Evolutionary conservation across 208 protist genomes (phyloP).

Genomic region (Tritrichomonas musculus): DNA sequence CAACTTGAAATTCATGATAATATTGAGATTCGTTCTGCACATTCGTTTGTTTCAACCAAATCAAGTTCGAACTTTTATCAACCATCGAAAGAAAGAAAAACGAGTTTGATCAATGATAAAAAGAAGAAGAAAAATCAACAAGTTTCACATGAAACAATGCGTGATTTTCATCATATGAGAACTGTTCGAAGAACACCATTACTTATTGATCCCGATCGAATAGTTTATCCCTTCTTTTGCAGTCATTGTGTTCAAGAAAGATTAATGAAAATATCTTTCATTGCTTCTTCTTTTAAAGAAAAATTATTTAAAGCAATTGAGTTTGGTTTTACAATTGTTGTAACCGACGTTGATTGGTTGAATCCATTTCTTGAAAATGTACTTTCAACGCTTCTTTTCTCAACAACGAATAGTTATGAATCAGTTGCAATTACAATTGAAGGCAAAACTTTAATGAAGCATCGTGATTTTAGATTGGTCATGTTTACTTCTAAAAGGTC

Average conservation of each 20-base stretch:
- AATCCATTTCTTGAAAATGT: background rate
- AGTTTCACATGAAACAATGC: no score
- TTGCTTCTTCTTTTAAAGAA: background rate
- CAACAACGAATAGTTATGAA: background rate
- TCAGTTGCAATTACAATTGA: background rate
- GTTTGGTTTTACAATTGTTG: background rate
- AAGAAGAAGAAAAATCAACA: no score
- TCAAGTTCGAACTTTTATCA: no score
- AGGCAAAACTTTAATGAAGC: background rate
- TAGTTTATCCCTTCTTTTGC: background rate
- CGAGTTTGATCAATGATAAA: no score
- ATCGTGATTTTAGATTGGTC: background rate
- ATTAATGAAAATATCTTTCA: background rate
- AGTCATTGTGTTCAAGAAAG: background rate
- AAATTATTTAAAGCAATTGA: background rate
- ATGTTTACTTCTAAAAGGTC: background rate
- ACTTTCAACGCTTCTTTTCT: background rate
- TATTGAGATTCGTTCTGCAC: no score
- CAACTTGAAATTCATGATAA: no score
- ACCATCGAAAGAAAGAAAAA: no score
- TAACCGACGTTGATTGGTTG: background rate
- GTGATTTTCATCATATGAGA: background rate
- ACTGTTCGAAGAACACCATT: background rate
- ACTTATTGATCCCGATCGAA: background rate
- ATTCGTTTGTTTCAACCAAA: no score